These are phyloP conservation scores for Chamaenerion angustifolium DNA, from an alignment of 345 rosid genomes.

Conservation along the genomic window DNA sequence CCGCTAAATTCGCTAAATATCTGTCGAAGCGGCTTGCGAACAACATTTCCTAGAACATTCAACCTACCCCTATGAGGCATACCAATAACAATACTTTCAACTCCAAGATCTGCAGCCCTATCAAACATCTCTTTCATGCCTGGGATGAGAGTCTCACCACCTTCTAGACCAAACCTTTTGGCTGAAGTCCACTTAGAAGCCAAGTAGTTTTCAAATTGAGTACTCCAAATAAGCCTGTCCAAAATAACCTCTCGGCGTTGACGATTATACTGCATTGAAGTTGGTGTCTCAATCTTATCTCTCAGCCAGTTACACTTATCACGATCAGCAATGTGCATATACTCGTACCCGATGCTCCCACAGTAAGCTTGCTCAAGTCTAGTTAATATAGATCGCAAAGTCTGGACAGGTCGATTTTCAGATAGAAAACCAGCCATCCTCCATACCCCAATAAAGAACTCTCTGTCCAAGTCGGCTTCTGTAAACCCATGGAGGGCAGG, in stretches of 20 bases:
- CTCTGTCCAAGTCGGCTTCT: slow-evolving; percentile 16
- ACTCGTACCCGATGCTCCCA: slow-evolving; percentile 16
- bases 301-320: slow-evolving; percentile 15
- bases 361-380: slow-evolving; percentile 18
- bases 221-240: slow-evolving; percentile 18
- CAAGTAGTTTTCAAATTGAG: slow-evolving; percentile 14
- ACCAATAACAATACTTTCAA: slow-evolving; percentile 16
- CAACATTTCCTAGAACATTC: slow-evolving; percentile 16
- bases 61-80: slow-evolving; percentile 19
- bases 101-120: slow-evolving; percentile 16
- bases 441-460: slow-evolving; percentile 16
- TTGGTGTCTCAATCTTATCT: slow-evolving; percentile 15
- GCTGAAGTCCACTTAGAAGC: slow-evolving; percentile 17
- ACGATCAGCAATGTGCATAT: slow-evolving; percentile 17
- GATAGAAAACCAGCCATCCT: slow-evolving; percentile 15
- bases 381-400: slow-evolving; percentile 11
- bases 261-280: slow-evolving; percentile 15
- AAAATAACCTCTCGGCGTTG: slow-evolving; percentile 17
- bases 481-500: slow-evolving; percentile 13
- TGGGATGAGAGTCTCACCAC: slow-evolving; percentile 16
- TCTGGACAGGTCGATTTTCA: slow-evolving; percentile 15
- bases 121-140: slow-evolving; percentile 20
- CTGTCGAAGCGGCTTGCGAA: slow-evolving; percentile 14
- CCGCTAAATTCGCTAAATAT: slow-evolving; percentile 16
- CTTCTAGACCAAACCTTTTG: slow-evolving; percentile 18